Conservation (phyloP, 345 rosid genomes). For the Tarenaya hassleriana region DNA sequence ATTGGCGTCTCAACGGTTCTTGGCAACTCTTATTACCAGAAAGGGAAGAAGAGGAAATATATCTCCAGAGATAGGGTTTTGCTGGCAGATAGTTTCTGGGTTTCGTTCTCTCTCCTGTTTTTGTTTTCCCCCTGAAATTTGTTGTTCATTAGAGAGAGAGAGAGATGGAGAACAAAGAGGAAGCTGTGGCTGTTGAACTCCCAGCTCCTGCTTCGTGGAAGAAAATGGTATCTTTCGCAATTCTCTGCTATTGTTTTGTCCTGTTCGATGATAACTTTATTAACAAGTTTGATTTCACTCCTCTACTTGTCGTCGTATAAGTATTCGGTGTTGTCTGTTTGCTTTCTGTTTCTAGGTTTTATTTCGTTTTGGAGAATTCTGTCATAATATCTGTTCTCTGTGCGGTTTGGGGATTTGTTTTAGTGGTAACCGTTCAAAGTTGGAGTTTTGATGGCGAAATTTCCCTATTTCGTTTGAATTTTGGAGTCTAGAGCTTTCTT, state of each 20-base stretch:
- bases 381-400: background rate
- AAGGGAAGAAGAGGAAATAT: constrained; percentile 12
- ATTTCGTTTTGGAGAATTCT: constrained; percentile 16
- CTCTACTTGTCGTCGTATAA: constrained; percentile 1
- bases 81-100: constrained; percentile 7
- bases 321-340: background rate
- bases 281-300: background rate
- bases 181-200: constrained; percentile 60
- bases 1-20: constrained; percentile 23
- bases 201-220: constrained; percentile 84
- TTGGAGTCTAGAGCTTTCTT: constrained; percentile 1
- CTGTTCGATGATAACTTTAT: constrained; percentile 2
- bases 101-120: background rate
- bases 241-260: background rate
- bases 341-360: background rate
- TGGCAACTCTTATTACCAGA: constrained; percentile 19
- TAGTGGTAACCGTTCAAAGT: background rate
- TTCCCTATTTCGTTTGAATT: constrained; percentile 5
- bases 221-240: constrained; percentile 46
- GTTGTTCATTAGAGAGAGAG: background rate
- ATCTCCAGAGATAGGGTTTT: constrained; percentile 3
- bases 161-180: constrained; percentile 46
- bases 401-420: background rate
- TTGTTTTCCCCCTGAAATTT: too few species aligned
- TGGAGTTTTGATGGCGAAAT: background rate